Conservation (phyloP, 1,284 basidiomycete genomes). For the Sporisorium graminicola region DNA sequence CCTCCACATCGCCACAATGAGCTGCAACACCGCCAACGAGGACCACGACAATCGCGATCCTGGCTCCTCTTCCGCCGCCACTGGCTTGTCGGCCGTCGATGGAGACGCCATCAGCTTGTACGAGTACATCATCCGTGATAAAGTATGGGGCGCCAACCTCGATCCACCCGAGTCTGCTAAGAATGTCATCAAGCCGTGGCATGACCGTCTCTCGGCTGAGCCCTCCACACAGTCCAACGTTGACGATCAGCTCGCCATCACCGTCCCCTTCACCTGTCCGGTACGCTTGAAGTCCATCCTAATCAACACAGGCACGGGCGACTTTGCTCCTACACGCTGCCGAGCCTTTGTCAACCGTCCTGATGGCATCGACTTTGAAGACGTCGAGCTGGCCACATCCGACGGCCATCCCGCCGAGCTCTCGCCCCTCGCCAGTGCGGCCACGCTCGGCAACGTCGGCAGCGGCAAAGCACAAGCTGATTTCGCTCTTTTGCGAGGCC, state of each 20-base stretch:
- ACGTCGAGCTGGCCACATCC: conserved; percentile 45
- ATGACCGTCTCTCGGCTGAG: conserved; percentile 50
- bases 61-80: conserved; percentile 15
- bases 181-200: conserved; percentile 66
- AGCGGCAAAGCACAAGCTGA: conserved; percentile 66
- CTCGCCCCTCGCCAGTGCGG: conserved; percentile 23
- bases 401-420: conserved; percentile 22
- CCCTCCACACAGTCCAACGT: conserved; percentile 64
- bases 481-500: conserved; percentile 58
- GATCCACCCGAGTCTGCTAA: conserved; percentile 63
- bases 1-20: conserved; percentile 38
- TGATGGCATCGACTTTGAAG: conserved; percentile 66
- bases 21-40: conserved; percentile 39
- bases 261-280: conserved; percentile 63
- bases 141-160: conserved; percentile 64
- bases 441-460: conserved; percentile 49
- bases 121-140: conserved; percentile 59
- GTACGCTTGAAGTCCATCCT: conserved; percentile 65
- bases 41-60: conserved; percentile 43
- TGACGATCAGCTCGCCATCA: conserved; percentile 68
- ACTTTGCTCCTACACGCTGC: conserved; percentile 62
- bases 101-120: conserved; percentile 59
- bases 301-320: conserved; percentile 62
- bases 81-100: conserved; percentile 37
- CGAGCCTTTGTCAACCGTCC: conserved; percentile 65